Evolutionary conservation across 2,329 filamentous ascomycete genomes (phyloP).

Genomic region (Sporothrix phasma): DNA sequence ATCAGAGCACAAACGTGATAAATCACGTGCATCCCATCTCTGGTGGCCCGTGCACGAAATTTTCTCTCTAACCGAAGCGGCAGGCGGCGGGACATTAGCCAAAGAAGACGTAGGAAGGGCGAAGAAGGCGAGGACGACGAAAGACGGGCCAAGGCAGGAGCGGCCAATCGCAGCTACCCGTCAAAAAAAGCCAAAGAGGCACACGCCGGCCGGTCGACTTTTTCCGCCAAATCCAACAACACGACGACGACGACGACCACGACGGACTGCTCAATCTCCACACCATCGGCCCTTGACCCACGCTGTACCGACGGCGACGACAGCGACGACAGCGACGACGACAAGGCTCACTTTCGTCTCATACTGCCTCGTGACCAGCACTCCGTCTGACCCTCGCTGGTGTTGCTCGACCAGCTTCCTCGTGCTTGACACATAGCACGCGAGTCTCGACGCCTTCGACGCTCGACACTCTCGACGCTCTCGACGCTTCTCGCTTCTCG

Average conservation of each 20-base stretch:
- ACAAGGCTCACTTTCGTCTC: no score
- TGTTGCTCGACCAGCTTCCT: not conserved
- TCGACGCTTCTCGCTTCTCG: not conserved
- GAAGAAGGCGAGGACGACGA: not conserved
- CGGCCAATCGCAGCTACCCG: no score
- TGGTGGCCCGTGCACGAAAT: constrained; percentile 12
- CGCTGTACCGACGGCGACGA: not conserved
- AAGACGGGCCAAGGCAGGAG: no score
- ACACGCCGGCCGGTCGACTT: not conserved
- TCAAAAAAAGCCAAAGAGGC: not conserved
- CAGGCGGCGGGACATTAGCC: not conserved
- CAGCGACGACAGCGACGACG: no score
- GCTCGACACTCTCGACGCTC: not conserved
- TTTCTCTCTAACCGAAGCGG: constrained; percentile 8
- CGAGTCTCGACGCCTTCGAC: not conserved
- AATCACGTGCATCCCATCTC: not conserved
- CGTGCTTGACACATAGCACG: not conserved
- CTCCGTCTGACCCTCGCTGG: not conserved
- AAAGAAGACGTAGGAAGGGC: constrained; percentile 10
- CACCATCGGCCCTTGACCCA: not conserved
- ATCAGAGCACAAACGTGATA: not conserved
- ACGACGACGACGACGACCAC: not conserved
- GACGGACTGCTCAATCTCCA: not conserved
- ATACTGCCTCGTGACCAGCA: not conserved
- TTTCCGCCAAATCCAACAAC: not conserved